Base-by-base conservation (phyloP, 345 rosid species). In the Sonneratia alba region DNA sequence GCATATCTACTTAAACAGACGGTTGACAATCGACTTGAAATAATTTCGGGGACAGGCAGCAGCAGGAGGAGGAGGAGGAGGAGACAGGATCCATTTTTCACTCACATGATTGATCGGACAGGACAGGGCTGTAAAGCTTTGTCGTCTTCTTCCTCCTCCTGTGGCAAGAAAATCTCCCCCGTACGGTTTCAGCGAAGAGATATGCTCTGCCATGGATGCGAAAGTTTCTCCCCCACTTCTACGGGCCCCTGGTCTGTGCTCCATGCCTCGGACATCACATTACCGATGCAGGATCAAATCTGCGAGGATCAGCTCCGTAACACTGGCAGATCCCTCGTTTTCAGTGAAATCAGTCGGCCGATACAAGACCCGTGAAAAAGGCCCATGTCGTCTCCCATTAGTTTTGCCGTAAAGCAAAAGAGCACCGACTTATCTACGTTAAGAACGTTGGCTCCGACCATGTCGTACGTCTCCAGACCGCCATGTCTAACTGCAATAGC, bases 191-290 rank as follows among this genome's bases (percentile, higher is more conserved):
- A 10, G 66, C 27, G 14, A 37, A 74, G 70, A 70, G 80, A 77
- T 79, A 47, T 82, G 80, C 71, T 74, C 43, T 24, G 43, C 78
- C 83, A 69, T 80, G 67, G 59, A 70, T 68, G 78, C 80, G 76
- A 80, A 77, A 76, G 34, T 2, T 36, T 27, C 49, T 71, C 10
- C 69, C 3, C 27, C 13, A 16, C 47, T 71, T 70, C 9, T 47
- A 27, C 66, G 38, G 2, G 66, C 49, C 64, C 51, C 51, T 13
- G 14, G 51, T 36, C 11, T 14, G 12, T 66, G 45, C 69, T 16
- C 55, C 37, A 13, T 47, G 51, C 51, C 63, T 10, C 32, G 6
- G 7, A n/a, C 66, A 27, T 61, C 13, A 59, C 66, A 56, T 59
- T 32, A 14, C 37, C 67, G 2, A 16, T 27, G 40, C 47, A n/a